Percentiles rank a stretch among this genome's conserved stretches.
Evolutionary conservation across 257 asterid species (phyloP).

Genomic region (Phtheirospermum japonicum): DNA sequence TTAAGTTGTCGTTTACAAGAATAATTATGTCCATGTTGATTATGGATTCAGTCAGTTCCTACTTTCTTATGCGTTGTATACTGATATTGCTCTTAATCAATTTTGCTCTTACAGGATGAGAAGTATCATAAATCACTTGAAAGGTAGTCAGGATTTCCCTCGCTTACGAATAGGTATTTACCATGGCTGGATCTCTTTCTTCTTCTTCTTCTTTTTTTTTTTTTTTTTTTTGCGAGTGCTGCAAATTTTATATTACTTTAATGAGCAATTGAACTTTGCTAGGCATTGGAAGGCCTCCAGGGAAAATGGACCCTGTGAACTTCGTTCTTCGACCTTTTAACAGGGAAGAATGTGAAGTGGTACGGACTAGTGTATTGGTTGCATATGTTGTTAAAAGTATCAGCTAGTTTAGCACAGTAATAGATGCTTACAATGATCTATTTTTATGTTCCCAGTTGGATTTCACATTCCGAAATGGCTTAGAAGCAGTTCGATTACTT

Average conservation of each 20-base stretch:
- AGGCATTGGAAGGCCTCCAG: conserved; percentile 98
- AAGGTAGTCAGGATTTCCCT: conserved; percentile 83
- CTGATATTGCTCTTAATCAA: conserved; percentile 12
- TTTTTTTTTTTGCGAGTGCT: conserved; percentile 1
- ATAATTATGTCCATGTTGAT: neutral
- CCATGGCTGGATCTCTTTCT: conserved; percentile 1
- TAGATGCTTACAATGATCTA: conserved; percentile 10
- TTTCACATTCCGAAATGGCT: conserved; percentile 66
- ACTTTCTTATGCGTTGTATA: neutral
- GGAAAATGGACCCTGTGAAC: conserved; percentile 74
- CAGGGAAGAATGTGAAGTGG: conserved; percentile 81
- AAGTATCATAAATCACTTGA: conserved; percentile 73
- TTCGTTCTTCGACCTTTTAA: conserved; percentile 83
- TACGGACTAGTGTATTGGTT: conserved; percentile 25
- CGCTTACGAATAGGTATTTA: conserved; percentile 78
- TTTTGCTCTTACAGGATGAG: conserved; percentile 68
- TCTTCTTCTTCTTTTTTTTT: too few species aligned
- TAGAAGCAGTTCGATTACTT: conserved; percentile 79
- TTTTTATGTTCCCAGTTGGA: conserved; percentile 53
- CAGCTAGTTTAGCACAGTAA: neutral
- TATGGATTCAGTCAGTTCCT: neutral
- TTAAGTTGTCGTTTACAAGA: neutral
- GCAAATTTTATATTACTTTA: neutral
- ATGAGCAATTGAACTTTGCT: conserved; percentile 11
- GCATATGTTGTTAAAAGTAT: neutral